Percentiles rank a stretch among this genome's conserved stretches.
Conservation (phyloP, 768 basidiomycete genomes). For the Dacryopinax spathularia region DNA sequence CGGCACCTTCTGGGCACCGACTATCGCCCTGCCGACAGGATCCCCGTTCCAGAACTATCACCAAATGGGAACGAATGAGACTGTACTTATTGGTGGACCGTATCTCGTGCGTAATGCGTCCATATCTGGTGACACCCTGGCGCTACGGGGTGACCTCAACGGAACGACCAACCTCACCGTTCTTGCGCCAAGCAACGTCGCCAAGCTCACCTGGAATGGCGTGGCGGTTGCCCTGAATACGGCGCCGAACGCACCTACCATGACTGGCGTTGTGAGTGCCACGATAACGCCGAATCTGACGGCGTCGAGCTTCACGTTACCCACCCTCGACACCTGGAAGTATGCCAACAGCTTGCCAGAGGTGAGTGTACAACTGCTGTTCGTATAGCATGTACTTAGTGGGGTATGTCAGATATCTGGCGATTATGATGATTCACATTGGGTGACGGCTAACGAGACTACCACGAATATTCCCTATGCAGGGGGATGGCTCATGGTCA, state of each 20-base stretch:
- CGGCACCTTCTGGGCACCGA: slow-evolving; percentile 63
- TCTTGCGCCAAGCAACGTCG: slow-evolving; percentile 38
- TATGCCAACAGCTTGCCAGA: slow-evolving; percentile 67
- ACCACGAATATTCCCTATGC: slow-evolving; percentile 57
- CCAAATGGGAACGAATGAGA: slow-evolving; percentile 56
- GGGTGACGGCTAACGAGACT: slow-evolving; percentile 57
- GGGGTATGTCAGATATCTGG: too few species aligned
- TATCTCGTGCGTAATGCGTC: slow-evolving; percentile 34
- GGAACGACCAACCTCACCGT: slow-evolving; percentile 43
- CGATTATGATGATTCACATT: slow-evolving; percentile 46
- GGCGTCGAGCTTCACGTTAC: too few species aligned
- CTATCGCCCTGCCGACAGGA: slow-evolving; percentile 33
- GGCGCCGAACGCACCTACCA: too few species aligned
- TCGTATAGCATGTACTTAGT: too few species aligned
- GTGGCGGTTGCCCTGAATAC: too few species aligned
- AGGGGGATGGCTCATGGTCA: too few species aligned
- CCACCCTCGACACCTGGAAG: slow-evolving; percentile 50
- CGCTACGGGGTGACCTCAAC: slow-evolving; percentile 55
- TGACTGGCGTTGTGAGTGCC: too few species aligned
- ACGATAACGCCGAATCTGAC: too few species aligned
- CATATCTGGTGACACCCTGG: slow-evolving; percentile 28
- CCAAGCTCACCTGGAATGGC: slow-evolving; percentile 61
- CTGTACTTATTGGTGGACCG: slow-evolving; percentile 40
- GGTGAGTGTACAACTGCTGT: too few species aligned
- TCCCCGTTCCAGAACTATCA: slow-evolving; percentile 43